These are phyloP conservation scores for Solanum bukasovii DNA, from an alignment of 257 asterid species.

Conservation along the genomic window DNA sequence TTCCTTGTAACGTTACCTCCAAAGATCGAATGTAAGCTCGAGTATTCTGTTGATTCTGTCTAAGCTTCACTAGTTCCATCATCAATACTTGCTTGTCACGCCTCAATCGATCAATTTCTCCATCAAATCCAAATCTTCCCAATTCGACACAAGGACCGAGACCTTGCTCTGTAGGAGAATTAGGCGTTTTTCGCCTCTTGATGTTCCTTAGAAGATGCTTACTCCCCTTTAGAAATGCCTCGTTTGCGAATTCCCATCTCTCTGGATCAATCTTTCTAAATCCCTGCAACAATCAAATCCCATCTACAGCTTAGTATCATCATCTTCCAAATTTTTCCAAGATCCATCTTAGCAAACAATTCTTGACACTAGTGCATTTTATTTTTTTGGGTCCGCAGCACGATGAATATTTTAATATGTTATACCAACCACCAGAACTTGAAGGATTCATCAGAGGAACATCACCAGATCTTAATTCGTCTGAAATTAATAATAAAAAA, in stretches of 20 bases:
- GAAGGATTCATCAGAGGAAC: background rate
- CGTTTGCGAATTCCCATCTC: slow-evolving; percentile 85
- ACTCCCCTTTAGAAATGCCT: slow-evolving; percentile 49
- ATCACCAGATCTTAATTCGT: background rate
- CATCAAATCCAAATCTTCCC: slow-evolving; percentile 22
- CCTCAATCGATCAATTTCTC: slow-evolving; percentile 40
- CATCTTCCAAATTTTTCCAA: background rate
- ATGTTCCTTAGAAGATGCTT: slow-evolving; percentile 53
- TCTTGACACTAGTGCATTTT: slow-evolving; percentile 38
- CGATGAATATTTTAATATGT: background rate
- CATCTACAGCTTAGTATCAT: background rate
- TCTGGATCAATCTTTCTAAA: slow-evolving; percentile 84
- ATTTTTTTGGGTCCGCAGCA: background rate
- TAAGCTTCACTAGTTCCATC: slow-evolving; percentile 48
- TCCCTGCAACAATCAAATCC: slow-evolving; percentile 53
- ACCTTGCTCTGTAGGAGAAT: slow-evolving; percentile 22
- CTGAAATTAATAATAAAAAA: background rate
- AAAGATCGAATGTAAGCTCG: slow-evolving; percentile 42
- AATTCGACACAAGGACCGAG: slow-evolving; percentile 40
- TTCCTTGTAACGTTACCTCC: slow-evolving; percentile 51
- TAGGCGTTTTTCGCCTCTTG: slow-evolving; percentile 38
- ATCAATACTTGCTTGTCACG: slow-evolving; percentile 46
- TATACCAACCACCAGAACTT: background rate
- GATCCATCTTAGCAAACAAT: slow-evolving; percentile 25
- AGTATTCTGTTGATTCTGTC: slow-evolving; percentile 55